A percentile compares a stretch with the other conserved stretches of the same genome.
Conservation (phyloP, 768 basidiomycete species). For the Paxillus rubicundulus region DNA sequence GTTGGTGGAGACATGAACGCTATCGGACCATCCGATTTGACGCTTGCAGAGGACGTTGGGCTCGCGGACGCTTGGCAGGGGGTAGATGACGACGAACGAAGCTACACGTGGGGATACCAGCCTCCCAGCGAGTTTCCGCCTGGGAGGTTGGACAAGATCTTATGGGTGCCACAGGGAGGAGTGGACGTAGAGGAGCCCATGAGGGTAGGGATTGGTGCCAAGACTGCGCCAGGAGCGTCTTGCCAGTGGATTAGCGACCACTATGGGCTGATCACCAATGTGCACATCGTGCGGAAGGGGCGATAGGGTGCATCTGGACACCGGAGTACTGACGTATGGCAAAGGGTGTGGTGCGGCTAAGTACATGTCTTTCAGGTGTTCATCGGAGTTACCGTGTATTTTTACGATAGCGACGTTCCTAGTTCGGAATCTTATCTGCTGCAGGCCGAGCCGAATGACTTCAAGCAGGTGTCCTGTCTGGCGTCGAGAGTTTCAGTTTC, state of each 20-base stretch:
- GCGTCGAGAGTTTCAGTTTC: neutral
- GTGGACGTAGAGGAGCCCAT: slow-evolving; percentile 52
- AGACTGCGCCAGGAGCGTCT: slow-evolving; percentile 33
- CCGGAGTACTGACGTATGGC: slow-evolving; percentile 1
- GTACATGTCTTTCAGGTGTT: neutral
- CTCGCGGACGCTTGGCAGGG: slow-evolving; percentile 61
- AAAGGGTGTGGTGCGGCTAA: too few relatives aligned
- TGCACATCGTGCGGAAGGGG: slow-evolving; percentile 27
- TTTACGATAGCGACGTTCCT: neutral
- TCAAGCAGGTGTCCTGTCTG: neutral
- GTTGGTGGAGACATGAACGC: slow-evolving; percentile 76
- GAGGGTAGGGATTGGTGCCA: slow-evolving; percentile 56
- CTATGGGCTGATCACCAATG: slow-evolving; percentile 50
- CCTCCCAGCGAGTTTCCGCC: slow-evolving; percentile 44
- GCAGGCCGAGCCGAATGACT: neutral
- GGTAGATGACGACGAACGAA: slow-evolving; percentile 41
- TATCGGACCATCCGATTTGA: slow-evolving; percentile 45
- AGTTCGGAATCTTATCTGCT: neutral
- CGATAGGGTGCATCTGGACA: slow-evolving; percentile 6
- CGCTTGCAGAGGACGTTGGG: slow-evolving; percentile 42
- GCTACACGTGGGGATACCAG: slow-evolving; percentile 73
- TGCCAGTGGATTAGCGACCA: slow-evolving; percentile 63
- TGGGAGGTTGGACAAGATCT: slow-evolving; percentile 62
- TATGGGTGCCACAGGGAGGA: slow-evolving; percentile 50
- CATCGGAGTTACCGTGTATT: slow-evolving; percentile 1